A percentile compares a stretch with the other conserved stretches of the same genome.
These are phyloP conservation scores for Aureobasidium sp. DNA, from an alignment of 2,329 filamentous ascomycete species.

Conservation along the genomic window DNA sequence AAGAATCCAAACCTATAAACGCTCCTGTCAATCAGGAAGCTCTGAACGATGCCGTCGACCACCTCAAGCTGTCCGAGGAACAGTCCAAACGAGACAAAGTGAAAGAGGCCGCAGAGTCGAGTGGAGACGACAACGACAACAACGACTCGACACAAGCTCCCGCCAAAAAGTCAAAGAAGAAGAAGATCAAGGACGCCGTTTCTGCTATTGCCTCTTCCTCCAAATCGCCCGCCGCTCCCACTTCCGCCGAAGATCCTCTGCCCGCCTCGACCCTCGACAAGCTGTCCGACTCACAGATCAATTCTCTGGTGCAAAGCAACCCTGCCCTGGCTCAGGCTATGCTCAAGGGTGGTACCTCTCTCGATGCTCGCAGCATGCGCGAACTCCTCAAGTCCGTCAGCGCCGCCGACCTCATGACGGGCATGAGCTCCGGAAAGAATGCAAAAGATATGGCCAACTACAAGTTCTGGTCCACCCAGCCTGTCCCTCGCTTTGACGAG, in stretches of 20 bases:
- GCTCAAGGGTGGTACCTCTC: not conserved
- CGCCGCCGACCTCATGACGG: conserved; percentile 64
- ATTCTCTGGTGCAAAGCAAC: conserved; percentile 11
- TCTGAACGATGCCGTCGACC: conserved; percentile 32
- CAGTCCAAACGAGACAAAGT: conserved; percentile 20
- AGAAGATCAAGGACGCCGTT: conserved; percentile 39
- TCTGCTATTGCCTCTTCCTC: conserved; percentile 10
- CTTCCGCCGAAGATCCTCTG: conserved; percentile 11
- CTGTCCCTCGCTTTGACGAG: conserved; percentile 71
- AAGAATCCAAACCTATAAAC: conserved; percentile 57
- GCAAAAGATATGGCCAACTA: conserved; percentile 94
- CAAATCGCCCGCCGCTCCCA: conserved; percentile 10
- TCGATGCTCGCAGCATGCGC: conserved; percentile 19
- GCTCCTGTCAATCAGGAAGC: conserved; percentile 41
- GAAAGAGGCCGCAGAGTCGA: not conserved
- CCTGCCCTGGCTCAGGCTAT: conserved; percentile 12
- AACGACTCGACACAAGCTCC: conserved; percentile 26
- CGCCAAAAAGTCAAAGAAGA: conserved; percentile 54
- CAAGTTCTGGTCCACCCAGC: conserved; percentile 98
- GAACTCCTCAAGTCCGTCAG: conserved; percentile 53
- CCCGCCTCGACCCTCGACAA: conserved; percentile 10
- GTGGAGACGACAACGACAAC: not conserved
- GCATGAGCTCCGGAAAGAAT: conserved; percentile 74
- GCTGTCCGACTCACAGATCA: conserved; percentile 13
- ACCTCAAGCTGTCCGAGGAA: conserved; percentile 36